Conservation (phyloP, 768 basidiomycete species). For the Lentinula edodes region DNA sequence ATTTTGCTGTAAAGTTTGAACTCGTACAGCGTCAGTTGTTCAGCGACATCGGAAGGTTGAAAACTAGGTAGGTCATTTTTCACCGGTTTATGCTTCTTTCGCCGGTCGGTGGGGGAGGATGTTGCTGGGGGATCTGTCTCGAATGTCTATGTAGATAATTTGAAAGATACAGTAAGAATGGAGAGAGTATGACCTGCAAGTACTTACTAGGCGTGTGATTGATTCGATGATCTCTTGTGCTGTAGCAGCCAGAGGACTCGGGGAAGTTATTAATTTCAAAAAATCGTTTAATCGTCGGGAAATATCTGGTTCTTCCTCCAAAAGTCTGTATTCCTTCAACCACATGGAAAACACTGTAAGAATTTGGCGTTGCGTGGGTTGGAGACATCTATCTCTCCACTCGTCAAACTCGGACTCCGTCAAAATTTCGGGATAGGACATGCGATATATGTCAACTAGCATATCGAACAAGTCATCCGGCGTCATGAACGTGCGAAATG, state of each 20-base stretch:
- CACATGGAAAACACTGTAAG: slow-evolving; percentile 53
- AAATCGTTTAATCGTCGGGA: slow-evolving; percentile 53
- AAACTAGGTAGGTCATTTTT: slow-evolving; percentile 61
- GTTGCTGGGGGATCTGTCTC: slow-evolving; percentile 19
- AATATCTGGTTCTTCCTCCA: slow-evolving; percentile 62
- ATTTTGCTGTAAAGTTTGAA: slow-evolving; percentile 64
- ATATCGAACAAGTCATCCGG: slow-evolving; percentile 64
- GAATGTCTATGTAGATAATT: slow-evolving; percentile 32
- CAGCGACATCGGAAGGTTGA: slow-evolving; percentile 66
- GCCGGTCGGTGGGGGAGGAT: slow-evolving; percentile 23
- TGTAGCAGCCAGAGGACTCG: slow-evolving; percentile 33
- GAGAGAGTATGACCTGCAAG: not conserved
- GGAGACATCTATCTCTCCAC: slow-evolving; percentile 61
- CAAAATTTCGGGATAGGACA: slow-evolving; percentile 44
- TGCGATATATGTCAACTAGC: slow-evolving; percentile 58
- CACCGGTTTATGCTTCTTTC: slow-evolving; percentile 41
- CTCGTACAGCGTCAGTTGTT: slow-evolving; percentile 79
- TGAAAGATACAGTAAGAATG: slow-evolving; percentile 1
- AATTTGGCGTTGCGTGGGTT: slow-evolving; percentile 59
- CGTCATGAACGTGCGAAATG: slow-evolving; percentile 75
- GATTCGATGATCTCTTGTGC: slow-evolving; percentile 47
- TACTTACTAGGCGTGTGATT: slow-evolving; percentile 51
- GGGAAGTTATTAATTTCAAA: slow-evolving; percentile 33
- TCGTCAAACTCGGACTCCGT: slow-evolving; percentile 47
- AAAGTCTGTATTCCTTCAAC: slow-evolving; percentile 54